A percentile compares a stretch with the other conserved stretches of the same genome.
These are phyloP conservation scores for Deinandra increscens DNA, from an alignment of 129 eudicot species.

Conservation along the genomic window DNA sequence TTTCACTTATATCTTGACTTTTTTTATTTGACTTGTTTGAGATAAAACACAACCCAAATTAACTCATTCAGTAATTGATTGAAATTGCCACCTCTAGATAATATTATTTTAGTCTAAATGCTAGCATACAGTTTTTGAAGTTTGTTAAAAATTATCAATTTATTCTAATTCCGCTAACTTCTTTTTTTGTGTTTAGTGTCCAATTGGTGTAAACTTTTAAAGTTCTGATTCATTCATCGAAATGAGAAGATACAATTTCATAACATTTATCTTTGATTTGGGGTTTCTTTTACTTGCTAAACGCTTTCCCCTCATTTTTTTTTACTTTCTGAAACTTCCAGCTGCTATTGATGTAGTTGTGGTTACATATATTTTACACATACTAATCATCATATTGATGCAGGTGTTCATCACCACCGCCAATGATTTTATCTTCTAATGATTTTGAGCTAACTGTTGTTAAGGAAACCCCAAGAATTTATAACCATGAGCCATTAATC, in stretches of 20 bases:
- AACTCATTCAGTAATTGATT: not conserved
- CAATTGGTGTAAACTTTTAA: not conserved
- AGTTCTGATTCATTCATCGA: not conserved
- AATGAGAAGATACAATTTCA: not conserved
- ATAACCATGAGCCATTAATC: slow-evolving; percentile 35
- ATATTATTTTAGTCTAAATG: not conserved
- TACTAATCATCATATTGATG: slow-evolving; percentile 22
- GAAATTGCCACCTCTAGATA: not conserved
- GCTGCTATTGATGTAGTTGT: slow-evolving; percentile 1
- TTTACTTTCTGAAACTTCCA: slow-evolving; percentile 5
- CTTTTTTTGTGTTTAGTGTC: not conserved
- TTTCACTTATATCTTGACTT: not conserved
- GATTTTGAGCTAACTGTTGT: slow-evolving; percentile 53
- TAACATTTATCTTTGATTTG: not conserved
- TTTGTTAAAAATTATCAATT: not conserved
- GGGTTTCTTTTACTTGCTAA: slow-evolving; percentile 1
- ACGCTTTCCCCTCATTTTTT: not conserved
- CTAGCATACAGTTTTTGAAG: not conserved
- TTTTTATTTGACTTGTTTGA: slow-evolving; percentile 4
- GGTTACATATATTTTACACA: slow-evolving; percentile 4
- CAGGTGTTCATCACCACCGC: slow-evolving; percentile 52
- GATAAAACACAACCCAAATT: not conserved
- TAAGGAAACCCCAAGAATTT: slow-evolving; percentile 62
- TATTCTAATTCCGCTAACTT: not conserved
- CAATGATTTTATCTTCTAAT: slow-evolving; percentile 27